Base-by-base conservation (phyloP, 176 grass and related monocot species). In the Hsuehochloa calcarea region DNA sequence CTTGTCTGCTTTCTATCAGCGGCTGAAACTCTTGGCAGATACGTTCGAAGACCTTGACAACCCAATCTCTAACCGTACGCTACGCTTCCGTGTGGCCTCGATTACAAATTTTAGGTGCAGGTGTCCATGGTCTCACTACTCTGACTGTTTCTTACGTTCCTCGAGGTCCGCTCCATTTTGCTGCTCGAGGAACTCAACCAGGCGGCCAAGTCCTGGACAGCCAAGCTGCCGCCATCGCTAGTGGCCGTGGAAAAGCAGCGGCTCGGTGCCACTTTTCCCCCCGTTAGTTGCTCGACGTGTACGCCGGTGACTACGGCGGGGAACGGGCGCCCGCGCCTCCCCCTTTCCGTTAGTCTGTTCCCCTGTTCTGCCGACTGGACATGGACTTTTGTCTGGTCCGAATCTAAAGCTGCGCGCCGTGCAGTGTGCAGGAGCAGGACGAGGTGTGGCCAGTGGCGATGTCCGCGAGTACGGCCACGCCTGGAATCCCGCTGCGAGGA, bases 301-400 rank as follows among this genome's bases (percentile, higher is more conserved):
- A 46, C 67, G 74, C 87, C 86, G 86, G 86, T n/a, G 74, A 72
- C 73, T 9, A 23, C 69, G 56, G 43, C 43, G 41, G 41, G 65
- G 78, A 55, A 74, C 58, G 31, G 59, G 35, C 5, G 11, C 22
- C 29, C 20, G 27, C 81, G 63, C 61, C 6, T 34, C 49, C 2
- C 29, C 10, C 23, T 69, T 80, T 35, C 84, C 55, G 34, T 50
- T 13, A 0, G 9, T 22, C 3, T n/a, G 72, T 2, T 56, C 19
- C 25, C 34, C 46, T 40, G 77, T 46, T 47, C 70, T 17, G 40
- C 17, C 12, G 74, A 72, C 34, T 22, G 59, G 82, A 55, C 67
- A 15, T 52, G 47, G 20, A 3, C 67, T 3, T 80, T 68, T 56
- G 67, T 50, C 69, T 7, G 51, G 54, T 51, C 70, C 62, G n/a